Evolutionary conservation across 441 rosid species (phyloP).

Genomic region (Hypseocharis bilobata): DNA sequence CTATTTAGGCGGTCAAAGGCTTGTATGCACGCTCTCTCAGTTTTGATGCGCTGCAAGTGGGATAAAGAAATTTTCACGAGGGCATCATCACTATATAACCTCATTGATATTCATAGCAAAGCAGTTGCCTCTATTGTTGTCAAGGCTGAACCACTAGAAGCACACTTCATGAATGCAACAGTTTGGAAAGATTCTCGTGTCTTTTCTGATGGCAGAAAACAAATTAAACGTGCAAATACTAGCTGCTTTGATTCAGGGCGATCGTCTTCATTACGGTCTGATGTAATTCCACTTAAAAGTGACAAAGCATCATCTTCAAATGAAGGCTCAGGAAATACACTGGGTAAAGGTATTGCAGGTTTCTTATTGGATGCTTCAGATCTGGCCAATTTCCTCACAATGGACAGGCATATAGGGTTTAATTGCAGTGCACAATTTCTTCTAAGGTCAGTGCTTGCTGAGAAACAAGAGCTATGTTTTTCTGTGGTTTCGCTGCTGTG

Average conservation of each 20-base stretch:
- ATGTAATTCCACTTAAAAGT: slow-evolving; percentile 36
- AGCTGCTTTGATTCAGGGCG: slow-evolving; percentile 37
- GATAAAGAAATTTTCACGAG: slow-evolving; percentile 70
- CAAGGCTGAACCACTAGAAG: slow-evolving; percentile 93
- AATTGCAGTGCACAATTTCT: slow-evolving; percentile 80
- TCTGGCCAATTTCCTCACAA: slow-evolving; percentile 91
- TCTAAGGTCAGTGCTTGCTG: slow-evolving; percentile 70
- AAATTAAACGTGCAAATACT: slow-evolving; percentile 34
- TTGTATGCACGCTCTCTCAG: slow-evolving; percentile 76
- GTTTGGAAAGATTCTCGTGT: slow-evolving; percentile 51
- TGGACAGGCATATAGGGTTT: slow-evolving; percentile 85
- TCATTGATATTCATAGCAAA: slow-evolving; percentile 91
- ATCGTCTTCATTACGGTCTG: slow-evolving; percentile 33
- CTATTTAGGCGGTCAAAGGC: slow-evolving; percentile 87
- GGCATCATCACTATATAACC: slow-evolving; percentile 84
- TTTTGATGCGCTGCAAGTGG: slow-evolving; percentile 87
- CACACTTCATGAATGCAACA: slow-evolving; percentile 55
- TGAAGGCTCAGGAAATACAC: slow-evolving; percentile 46
- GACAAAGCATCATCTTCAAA: slow-evolving; percentile 36
- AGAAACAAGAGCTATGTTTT: slow-evolving; percentile 92
- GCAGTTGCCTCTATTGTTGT: slow-evolving; percentile 83
- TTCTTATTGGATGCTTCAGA: slow-evolving; percentile 81
- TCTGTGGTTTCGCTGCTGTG: slow-evolving; percentile 89
- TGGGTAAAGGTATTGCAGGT: slow-evolving; percentile 50
- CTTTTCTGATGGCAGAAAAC: slow-evolving; percentile 41